These are phyloP conservation scores for Cryptococcus sp. DNA, from an alignment of 1,284 basidiomycete genomes.

Conservation along the genomic window DNA sequence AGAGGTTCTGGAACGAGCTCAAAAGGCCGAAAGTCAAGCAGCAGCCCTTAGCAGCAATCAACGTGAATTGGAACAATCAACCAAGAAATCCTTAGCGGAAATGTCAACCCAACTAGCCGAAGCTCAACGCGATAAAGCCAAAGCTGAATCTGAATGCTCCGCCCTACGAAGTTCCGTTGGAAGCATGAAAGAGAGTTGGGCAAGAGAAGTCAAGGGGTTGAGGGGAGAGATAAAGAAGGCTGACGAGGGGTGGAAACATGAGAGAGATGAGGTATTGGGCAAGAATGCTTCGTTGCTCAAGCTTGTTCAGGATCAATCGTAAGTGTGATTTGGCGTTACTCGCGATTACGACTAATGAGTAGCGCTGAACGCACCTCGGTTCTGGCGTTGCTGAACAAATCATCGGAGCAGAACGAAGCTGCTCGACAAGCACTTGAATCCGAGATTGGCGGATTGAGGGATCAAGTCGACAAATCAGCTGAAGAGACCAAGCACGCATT, in stretches of 20 bases:
- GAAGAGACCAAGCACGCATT: conserved; percentile 22
- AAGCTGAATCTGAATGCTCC: conserved; percentile 37
- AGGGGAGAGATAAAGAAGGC: conserved; percentile 27
- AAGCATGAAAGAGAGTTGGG: conserved; percentile 40
- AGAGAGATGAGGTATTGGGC: conserved; percentile 35
- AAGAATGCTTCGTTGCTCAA: conserved; percentile 30
- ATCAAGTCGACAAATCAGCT: conserved; percentile 21
- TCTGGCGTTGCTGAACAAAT: conserved; percentile 20
- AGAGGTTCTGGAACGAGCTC: conserved; percentile 44
- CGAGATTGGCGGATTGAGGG: conserved; percentile 17
- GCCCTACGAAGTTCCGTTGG: conserved; percentile 37
- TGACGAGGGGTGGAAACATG: conserved; percentile 23
- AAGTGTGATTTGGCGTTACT: conserved; percentile 4
- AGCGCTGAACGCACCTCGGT: conserved; percentile 31
- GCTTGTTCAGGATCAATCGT: conserved; percentile 37
- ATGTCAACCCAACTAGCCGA: conserved; percentile 35
- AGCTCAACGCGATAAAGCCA: conserved; percentile 24
- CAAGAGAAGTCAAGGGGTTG: conserved; percentile 35
- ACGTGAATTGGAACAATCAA: conserved; percentile 36
- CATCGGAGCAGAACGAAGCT: conserved; percentile 10
- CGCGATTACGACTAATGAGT: neutral
- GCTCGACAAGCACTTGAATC: conserved; percentile 19
- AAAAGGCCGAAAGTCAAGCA: conserved; percentile 36
- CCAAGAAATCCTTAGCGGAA: conserved; percentile 32
- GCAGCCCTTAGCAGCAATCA: conserved; percentile 27